phyloP scores from a whole-genome alignment of 768 basidiomycete genomes.

The Tephrocybe sp. region DNA sequence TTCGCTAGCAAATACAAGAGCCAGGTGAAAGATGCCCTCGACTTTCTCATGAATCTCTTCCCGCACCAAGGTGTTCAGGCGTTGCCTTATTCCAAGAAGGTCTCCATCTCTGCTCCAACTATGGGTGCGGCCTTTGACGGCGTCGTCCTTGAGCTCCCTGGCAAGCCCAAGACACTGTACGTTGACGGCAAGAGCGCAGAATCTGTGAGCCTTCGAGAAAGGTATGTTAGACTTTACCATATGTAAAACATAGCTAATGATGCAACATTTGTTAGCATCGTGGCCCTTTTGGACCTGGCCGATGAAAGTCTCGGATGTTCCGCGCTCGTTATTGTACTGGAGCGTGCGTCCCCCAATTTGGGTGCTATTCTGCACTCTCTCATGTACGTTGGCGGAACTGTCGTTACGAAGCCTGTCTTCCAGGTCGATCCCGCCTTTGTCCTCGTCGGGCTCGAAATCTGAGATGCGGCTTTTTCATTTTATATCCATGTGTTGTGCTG shows the following conservation, averaged over 20 bases:
- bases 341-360: conserved; percentile 68
- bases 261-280: conserved; percentile 53
- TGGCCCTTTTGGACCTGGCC: conserved; percentile 84
- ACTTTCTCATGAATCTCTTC: conserved; percentile 78
- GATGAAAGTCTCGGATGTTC: conserved; percentile 81
- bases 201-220: conserved; percentile 78
- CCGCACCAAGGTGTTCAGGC: conserved; percentile 68
- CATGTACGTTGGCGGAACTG: conserved; percentile 89
- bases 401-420: conserved; percentile 81
- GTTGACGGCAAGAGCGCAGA: conserved; percentile 84
- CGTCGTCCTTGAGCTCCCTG: conserved; percentile 73
- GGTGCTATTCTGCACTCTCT: conserved; percentile 81
- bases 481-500: neutral
- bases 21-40: conserved; percentile 65
- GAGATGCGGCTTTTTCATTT: conserved; percentile 7
- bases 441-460: conserved; percentile 86
- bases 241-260: conserved; percentile 8
- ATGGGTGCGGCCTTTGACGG: conserved; percentile 74
- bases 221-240: conserved; percentile 41
- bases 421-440: conserved; percentile 75
- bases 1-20: conserved; percentile 26
- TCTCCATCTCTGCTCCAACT: conserved; percentile 69
- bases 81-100: conserved; percentile 72
- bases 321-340: conserved; percentile 77
- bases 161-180: conserved; percentile 73